Evolutionary conservation across 169 alveolate species (phyloP).

Genomic region (Besnoitia besnoiti): DNA sequence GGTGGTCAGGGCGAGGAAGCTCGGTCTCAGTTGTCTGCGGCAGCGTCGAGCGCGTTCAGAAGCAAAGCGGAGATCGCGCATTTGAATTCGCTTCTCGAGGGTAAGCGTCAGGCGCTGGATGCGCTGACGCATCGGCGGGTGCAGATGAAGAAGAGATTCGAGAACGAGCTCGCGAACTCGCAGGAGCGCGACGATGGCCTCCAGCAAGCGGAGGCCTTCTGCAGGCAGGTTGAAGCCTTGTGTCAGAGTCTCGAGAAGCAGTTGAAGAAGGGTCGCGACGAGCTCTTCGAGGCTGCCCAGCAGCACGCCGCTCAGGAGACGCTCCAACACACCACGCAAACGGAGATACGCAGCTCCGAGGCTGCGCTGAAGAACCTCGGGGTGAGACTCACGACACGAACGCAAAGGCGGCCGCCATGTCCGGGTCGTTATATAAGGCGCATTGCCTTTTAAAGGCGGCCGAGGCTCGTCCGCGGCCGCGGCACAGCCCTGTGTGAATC

Average conservation of each 20-base stretch:
- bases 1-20: conserved; percentile 11
- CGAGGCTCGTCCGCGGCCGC: no score
- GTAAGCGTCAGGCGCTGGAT: neutral
- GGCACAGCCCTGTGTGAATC: no score
- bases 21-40: neutral
- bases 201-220: neutral
- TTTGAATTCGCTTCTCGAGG: neutral
- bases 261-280: neutral
- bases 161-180: neutral
- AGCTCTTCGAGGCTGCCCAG: neutral
- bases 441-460: no score
- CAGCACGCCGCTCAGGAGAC: neutral
- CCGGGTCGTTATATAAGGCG: no score
- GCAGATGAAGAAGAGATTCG: neutral
- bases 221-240: neutral
- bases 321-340: neutral
- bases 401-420: neutral
- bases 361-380: conserved; percentile 5
- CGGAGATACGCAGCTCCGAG: neutral
- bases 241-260: neutral
- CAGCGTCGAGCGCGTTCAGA: neutral
- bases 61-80: neutral
- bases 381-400: neutral
- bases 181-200: neutral
- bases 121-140: neutral